Evolutionary conservation across 257 asterid genomes (phyloP).

Genomic region (Handroanthus guayacan): DNA sequence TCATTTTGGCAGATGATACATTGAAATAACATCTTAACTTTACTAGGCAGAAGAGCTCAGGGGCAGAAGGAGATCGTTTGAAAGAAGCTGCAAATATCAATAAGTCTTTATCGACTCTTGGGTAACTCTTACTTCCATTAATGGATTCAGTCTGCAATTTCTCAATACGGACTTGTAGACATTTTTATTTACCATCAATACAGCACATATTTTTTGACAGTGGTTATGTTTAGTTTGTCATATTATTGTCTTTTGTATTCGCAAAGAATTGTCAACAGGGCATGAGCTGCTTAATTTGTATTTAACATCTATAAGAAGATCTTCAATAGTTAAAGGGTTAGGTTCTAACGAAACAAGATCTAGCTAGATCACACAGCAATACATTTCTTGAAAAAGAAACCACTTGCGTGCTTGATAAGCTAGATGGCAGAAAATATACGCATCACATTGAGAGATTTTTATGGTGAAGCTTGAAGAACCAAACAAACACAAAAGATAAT

Average conservation of each 20-base stretch:
- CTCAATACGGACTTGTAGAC: conserved; percentile 1
- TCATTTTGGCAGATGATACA: conserved; percentile 22
- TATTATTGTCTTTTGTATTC: not conserved
- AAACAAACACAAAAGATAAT: not conserved
- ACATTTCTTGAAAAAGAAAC: not conserved
- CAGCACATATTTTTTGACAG: not conserved
- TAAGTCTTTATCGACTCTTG: conserved; percentile 87
- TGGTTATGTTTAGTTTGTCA: conserved; percentile 4
- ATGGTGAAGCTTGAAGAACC: not conserved
- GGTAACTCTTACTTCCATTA: conserved; percentile 52
- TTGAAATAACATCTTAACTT: conserved; percentile 32
- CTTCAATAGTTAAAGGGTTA: not conserved
- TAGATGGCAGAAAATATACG: conserved; percentile 1
- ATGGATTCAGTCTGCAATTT: not conserved
- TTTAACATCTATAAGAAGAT: conserved; percentile 16
- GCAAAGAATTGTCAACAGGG: conserved; percentile 14
- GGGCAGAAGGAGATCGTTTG: conserved; percentile 89
- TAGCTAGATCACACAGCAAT: not conserved
- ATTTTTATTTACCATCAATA: conserved; percentile 11
- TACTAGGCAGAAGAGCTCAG: conserved; percentile 86
- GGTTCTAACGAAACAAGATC: conserved; percentile 11
- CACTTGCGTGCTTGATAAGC: conserved; percentile 7
- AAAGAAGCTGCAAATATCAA: conserved; percentile 92
- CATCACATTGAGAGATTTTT: not conserved
- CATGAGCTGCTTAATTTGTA: conserved; percentile 1